Evolutionary conservation across 2,329 filamentous ascomycete genomes (phyloP), one percentile per base, ranked within the genome.

Genomic region (Aspergillus fumigatiaffinis): DNA sequence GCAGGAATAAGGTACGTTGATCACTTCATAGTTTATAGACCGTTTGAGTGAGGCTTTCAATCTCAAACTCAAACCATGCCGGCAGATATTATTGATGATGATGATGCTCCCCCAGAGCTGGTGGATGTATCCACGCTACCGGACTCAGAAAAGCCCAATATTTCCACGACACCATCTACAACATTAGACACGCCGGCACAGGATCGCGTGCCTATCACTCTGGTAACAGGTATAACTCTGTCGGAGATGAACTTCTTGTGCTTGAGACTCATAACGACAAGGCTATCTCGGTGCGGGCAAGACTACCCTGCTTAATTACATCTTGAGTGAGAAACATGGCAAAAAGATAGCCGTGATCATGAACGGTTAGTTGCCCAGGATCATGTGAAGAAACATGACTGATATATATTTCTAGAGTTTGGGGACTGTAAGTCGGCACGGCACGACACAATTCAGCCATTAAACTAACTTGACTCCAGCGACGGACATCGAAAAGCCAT

Each of bases 291-390:
- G 94, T 20, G 91, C 94, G 8, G 94, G 94, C 20, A 99, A 99
- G 76, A 97, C 93, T 0, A 97, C 93, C 0, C 77, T 97, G 29
- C 80, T 99, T 57, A 97, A 99, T 73, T 96, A 97, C 73, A 97
- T 99, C 60, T 80, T 99, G 53, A 96, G 89, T 28, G 92, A 92
- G 57, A 88, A 93, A 60, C 94, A 99, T 81, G 93, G 93, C 73
- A 97, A 97, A 81, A 96, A 92, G 70, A 94, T 99, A 73, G 94
- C 94, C 10, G 94, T 99, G 14, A 97, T 99, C 56, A 85, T 99
- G 79, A 99, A 99, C 74, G 92, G 91, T 77, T 68, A 70, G 73
- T 81, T 41, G 28, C n/a, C 21, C 42, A 52, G 21, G 38, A 32
- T 3, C 32, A 26, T 25, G n/a, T 0, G 4, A 44, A 48, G 21